Base-by-base conservation (phyloP, 164 flowering plant genomes). In the Magnolia changhungtana region DNA sequence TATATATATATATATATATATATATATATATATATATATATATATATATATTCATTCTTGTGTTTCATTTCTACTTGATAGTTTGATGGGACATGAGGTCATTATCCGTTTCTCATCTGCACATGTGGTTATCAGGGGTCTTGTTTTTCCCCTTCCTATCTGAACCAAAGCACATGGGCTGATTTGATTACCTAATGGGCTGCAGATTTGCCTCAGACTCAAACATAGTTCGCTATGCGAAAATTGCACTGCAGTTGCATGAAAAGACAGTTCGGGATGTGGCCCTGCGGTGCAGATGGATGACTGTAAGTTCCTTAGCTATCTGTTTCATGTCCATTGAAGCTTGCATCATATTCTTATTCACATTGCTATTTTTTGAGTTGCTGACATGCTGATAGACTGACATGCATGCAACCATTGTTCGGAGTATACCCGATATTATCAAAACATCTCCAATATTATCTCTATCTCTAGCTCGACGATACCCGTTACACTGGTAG, bases 251-350 rank as follows among this genome's bases (percentile, higher is more conserved):
- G 87, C 80, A 59, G 52, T 82, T 92, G 11, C 86, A 80, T 20
- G 83, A 86, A 52, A 90, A 92, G 84, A 89, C 88, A 5, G 87
- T 87, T 0, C 80, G 96, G 29, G 96, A 92, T 86, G 90, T 90
- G 45, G 96, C 96, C 14, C 72, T 92, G 67, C 92, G 94, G 50
- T 83, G 85, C 80, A 85, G 88, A 80, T 92, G 92, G 94, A 89
- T 89, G 92, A 82, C 76, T 71, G 94, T 91, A 77, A 86, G 92
- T 81, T 81, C 50, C 63, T 8, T 59, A 3, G 18, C 45, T 70
- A 55, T 63, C 27, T 16, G 14, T 80, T 69, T 19, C 74, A 11
- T 50, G 50, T 68, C 27, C 50, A 27, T 31, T 27, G 31, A 68
- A 31, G 71, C 50, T 24, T 55, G 61, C 61, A 55, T 16, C 18